Conservation (phyloP, 2,329 filamentous ascomycete species). For the Fusarium temperatum region DNA sequence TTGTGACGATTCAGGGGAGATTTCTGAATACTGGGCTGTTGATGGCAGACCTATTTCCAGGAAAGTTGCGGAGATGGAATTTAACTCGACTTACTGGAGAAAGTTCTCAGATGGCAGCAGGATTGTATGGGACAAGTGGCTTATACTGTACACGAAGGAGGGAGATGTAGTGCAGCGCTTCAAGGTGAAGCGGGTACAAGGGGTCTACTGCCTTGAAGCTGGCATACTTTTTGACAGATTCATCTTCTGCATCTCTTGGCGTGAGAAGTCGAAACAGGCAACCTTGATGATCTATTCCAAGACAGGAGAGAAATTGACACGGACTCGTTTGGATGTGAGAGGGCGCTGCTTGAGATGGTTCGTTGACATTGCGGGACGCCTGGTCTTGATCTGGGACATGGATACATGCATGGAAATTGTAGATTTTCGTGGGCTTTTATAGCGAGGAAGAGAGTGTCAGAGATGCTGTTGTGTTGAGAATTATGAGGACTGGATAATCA, state of each 20-base stretch:
- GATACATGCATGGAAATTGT: background rate
- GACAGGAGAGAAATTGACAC: background rate
- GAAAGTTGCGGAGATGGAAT: background rate
- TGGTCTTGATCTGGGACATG: background rate
- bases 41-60: background rate
- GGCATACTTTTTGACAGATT: slow-evolving; percentile 14
- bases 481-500: background rate
- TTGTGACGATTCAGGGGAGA: background rate
- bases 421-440: background rate
- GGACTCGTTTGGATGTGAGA: background rate
- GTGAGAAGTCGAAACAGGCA: background rate
- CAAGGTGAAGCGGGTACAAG: background rate
- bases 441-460: background rate
- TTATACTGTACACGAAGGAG: background rate
- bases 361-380: slow-evolving; percentile 4
- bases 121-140: background rate
- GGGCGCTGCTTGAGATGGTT: background rate
- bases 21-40: background rate
- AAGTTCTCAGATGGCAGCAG: background rate
- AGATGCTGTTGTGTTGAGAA: background rate
- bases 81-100: background rate
- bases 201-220: background rate
- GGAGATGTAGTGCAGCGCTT: background rate
- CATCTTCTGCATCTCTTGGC: slow-evolving; percentile 4
- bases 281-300: slow-evolving; percentile 1